phyloP scores from a whole-genome alignment of 345 rosid species.

The Aquilaria yunnanensis region DNA sequence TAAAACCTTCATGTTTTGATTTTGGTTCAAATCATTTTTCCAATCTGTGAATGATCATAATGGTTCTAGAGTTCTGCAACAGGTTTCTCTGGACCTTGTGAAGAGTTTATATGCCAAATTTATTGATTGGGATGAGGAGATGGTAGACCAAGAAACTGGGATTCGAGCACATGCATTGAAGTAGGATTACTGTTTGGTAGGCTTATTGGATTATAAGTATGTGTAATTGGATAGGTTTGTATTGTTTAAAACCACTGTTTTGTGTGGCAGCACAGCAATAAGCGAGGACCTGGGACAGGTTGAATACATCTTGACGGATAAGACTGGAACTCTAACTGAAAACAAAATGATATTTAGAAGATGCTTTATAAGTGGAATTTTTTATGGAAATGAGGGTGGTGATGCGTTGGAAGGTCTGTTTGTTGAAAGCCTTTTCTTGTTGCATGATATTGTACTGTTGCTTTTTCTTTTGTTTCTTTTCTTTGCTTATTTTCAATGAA shows the following conservation, averaged over 20 bases:
- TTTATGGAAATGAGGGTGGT: constrained; percentile 83
- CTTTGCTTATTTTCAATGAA: too few relatives aligned
- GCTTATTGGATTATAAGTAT: too few relatives aligned
- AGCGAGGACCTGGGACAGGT: constrained; percentile 99
- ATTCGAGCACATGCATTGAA: constrained; percentile 80
- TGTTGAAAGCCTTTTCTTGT: background rate
- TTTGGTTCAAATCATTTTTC: too few relatives aligned
- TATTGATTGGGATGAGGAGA: constrained; percentile 86
- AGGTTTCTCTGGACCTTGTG: constrained; percentile 96
- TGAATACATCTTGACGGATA: constrained; percentile 96
- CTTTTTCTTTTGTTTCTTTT: too few relatives aligned
- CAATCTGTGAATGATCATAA: too few relatives aligned
- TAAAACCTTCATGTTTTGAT: too few relatives aligned
- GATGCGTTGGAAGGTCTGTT: constrained; percentile 82
- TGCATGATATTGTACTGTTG: background rate
- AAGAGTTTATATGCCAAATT: constrained; percentile 93
- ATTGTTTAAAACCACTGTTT: constrained; percentile 14
- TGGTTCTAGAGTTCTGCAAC: constrained; percentile 12
- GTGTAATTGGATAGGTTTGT: too few relatives aligned
- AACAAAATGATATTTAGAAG: constrained; percentile 95
- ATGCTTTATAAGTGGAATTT: constrained; percentile 80
- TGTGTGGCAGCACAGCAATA: constrained; percentile 97
- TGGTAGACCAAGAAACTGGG: constrained; percentile 80
- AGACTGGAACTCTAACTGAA: constrained; percentile 97
- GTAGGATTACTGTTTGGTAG: constrained; percentile 22